These are phyloP conservation scores for Chloranthus sessilifolius DNA, from an alignment of 164 flowering plant genomes.

Conservation along the genomic window DNA sequence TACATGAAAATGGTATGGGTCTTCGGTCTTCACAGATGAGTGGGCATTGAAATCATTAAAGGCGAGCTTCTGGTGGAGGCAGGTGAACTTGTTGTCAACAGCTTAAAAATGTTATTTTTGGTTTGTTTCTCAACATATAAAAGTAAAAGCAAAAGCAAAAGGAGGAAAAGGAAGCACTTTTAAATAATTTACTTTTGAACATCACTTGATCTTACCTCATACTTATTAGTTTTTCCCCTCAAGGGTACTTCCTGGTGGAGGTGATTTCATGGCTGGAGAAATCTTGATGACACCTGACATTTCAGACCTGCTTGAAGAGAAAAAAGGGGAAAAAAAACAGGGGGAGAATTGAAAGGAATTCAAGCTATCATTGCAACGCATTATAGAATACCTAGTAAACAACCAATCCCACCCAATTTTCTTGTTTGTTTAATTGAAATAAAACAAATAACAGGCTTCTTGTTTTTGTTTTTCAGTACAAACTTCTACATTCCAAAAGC, in stretches of 20 bases:
- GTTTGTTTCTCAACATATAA: background rate
- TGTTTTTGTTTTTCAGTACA: conserved; percentile 16
- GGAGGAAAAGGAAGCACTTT: background rate
- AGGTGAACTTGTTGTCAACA: conserved; percentile 14
- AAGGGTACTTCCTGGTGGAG: conserved; percentile 5
- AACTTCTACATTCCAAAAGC: conserved; percentile 12
- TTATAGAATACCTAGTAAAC: conserved; percentile 1
- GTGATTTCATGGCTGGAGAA: conserved; percentile 25
- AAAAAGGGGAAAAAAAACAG: background rate
- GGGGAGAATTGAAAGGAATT: conserved; percentile 9
- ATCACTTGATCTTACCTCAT: conserved; percentile 10
- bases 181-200: conserved; percentile 2
- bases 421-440: background rate
- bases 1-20: conserved; percentile 20
- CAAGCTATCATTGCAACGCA: conserved; percentile 7
- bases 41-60: conserved; percentile 20
- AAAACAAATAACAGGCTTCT: conserved; percentile 10
- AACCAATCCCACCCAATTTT: background rate
- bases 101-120: background rate
- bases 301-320: conserved; percentile 17
- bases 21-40: background rate
- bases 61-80: conserved; percentile 21
- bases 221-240: conserved; percentile 13
- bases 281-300: conserved; percentile 29
- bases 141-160: background rate